Percentiles rank a stretch among this genome's conserved stretches.
Conservation (phyloP, 129 eudicot genomes). For the Oenanthe sinensis region DNA sequence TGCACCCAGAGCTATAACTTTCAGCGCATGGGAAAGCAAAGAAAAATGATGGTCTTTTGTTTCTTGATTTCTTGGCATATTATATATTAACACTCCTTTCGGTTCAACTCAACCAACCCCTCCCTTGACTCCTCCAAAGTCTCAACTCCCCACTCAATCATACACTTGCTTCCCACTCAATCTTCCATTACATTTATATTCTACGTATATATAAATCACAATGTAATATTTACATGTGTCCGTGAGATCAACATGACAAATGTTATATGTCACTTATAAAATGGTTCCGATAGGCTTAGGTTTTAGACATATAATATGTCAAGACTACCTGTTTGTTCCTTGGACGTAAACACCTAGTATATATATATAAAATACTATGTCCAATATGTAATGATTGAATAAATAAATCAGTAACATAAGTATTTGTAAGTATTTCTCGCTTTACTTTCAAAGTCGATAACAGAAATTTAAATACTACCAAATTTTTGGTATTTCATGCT, state of each 20-base stretch:
- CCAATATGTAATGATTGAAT: background rate
- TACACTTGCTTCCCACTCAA: background rate
- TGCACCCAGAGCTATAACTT: background rate
- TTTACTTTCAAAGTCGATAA: too few relatives aligned
- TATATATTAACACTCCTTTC: background rate
- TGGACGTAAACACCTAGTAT: background rate
- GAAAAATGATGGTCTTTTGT: background rate
- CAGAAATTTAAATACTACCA: background rate
- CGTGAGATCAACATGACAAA: background rate
- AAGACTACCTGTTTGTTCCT: background rate
- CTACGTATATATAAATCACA: too few relatives aligned
- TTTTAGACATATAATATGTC: background rate
- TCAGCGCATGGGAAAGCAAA: conserved; percentile 5
- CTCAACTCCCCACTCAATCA: conserved; percentile 11
- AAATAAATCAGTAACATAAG: background rate
- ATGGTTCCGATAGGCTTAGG: background rate
- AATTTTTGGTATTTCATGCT: too few relatives aligned
- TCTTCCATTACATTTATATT: background rate
- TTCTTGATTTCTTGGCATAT: background rate
- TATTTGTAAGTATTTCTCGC: background rate
- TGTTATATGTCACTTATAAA: background rate
- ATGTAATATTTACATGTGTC: background rate
- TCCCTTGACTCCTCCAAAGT: conserved; percentile 4
- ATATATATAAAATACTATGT: background rate
- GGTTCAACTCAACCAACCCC: conserved; percentile 13